phyloP scores from a whole-genome alignment of 768 basidiomycete genomes.

The Pleurotus salmoneostramineus region DNA sequence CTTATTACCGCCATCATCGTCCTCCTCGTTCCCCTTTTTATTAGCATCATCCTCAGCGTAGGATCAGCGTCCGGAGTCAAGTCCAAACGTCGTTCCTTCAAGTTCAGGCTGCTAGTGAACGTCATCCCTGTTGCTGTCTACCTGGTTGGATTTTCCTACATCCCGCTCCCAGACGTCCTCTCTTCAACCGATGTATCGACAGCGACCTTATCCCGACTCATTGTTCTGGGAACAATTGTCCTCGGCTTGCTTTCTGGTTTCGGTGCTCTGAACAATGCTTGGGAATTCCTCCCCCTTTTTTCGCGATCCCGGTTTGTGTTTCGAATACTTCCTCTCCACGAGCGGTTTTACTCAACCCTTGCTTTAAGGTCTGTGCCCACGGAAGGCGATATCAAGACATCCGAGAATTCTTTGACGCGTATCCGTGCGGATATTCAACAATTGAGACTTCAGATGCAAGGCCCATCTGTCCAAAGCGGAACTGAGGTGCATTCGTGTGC shows the following conservation, averaged over 20 bases:
- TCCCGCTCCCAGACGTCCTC: slow-evolving; percentile 61
- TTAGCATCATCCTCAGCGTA: slow-evolving; percentile 54
- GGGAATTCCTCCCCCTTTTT: slow-evolving; percentile 50
- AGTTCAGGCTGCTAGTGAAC: slow-evolving; percentile 25
- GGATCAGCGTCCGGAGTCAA: slow-evolving; percentile 23
- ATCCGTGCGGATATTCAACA: slow-evolving; percentile 54
- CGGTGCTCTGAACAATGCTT: slow-evolving; percentile 66
- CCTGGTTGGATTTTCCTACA: slow-evolving; percentile 56
- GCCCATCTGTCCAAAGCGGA: slow-evolving; percentile 11
- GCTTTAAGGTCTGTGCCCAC: slow-evolving; percentile 33
- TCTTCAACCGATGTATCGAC: slow-evolving; percentile 35
- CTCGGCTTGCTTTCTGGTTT: slow-evolving; percentile 82
- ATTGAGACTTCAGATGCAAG: slow-evolving; percentile 28
- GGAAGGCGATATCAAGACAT: slow-evolving; percentile 47
- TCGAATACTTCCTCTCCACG: background rate
- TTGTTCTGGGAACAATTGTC: slow-evolving; percentile 73
- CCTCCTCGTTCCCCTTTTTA: slow-evolving; percentile 61
- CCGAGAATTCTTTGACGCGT: slow-evolving; percentile 55
- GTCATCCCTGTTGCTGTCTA: slow-evolving; percentile 51
- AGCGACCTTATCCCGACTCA: slow-evolving; percentile 55
- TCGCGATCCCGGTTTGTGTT: slow-evolving; percentile 21
- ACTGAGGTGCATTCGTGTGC: slow-evolving; percentile 18
- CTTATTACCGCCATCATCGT: slow-evolving; percentile 59
- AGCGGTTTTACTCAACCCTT: background rate
- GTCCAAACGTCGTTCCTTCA: background rate